These are phyloP conservation scores for Ceratocystis alfenasii DNA, from an alignment of 2,329 filamentous ascomycete genomes.

Conservation along the genomic window DNA sequence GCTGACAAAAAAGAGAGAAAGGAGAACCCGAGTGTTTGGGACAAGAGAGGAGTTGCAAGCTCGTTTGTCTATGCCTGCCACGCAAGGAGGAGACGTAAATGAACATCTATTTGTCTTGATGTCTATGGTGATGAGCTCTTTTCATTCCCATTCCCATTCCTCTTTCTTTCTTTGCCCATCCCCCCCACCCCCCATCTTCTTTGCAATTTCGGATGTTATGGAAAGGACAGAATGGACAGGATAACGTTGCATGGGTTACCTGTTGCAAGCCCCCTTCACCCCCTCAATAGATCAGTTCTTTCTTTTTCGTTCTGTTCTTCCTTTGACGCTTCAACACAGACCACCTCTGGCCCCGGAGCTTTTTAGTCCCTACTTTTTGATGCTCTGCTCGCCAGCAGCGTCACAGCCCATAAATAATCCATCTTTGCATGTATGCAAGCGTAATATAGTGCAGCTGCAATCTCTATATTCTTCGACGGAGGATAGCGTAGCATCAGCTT, in stretches of 20 bases:
- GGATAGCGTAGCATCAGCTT: not conserved
- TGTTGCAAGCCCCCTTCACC: not conserved
- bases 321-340: constrained; percentile 1
- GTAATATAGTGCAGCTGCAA: not conserved
- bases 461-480: not conserved
- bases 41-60: not conserved
- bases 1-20: constrained; percentile 2
- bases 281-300: not conserved
- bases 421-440: no score
- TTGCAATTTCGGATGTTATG: not conserved
- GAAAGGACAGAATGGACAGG: not conserved
- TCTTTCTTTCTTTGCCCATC: not conserved
- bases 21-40: not conserved
- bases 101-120: not conserved
- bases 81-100: no score
- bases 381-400: not conserved
- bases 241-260: not conserved
- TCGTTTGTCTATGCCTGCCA: not conserved
- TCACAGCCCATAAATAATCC: no score
- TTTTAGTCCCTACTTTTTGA: constrained; percentile 2
- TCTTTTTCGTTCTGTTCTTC: not conserved
- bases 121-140: not conserved
- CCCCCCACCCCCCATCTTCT: not conserved
- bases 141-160: not conserved
- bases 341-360: not conserved